Evolutionary conservation across 2,329 filamentous ascomycete species (phyloP).

Genomic region (Colletotrichum lentis): DNA sequence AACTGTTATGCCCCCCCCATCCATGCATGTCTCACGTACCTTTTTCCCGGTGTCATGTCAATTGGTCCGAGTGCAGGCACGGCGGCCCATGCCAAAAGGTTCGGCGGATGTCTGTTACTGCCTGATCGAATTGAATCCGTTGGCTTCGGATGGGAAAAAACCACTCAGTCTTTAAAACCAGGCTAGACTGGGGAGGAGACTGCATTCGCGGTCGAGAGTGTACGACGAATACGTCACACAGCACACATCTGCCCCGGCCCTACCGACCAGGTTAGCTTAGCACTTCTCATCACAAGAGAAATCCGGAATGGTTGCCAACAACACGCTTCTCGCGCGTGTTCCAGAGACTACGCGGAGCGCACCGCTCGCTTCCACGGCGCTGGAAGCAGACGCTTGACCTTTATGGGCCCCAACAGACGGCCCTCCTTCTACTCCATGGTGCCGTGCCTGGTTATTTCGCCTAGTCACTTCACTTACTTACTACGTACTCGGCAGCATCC

Average conservation of each 20-base stretch:
- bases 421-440: slow-evolving; percentile 14
- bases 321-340: not conserved
- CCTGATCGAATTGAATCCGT: slow-evolving; percentile 9
- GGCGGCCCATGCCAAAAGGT: slow-evolving; percentile 5
- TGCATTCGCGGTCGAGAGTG: not conserved
- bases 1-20: not conserved
- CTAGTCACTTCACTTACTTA: not conserved
- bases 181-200: slow-evolving; percentile 24
- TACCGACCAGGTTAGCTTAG: slow-evolving; percentile 22
- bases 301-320: not conserved
- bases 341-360: not conserved
- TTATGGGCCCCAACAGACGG: too few species aligned
- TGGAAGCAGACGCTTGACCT: slow-evolving; percentile 27
- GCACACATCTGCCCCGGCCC: not conserved
- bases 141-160: slow-evolving; percentile 25
- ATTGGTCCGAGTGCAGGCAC: slow-evolving; percentile 31
- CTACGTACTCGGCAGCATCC: not conserved
- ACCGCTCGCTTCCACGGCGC: not conserved
- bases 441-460: not conserved
- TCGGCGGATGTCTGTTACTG: slow-evolving; percentile 13
- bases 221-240: slow-evolving; percentile 33
- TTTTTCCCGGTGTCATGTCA: slow-evolving; percentile 6
- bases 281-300: not conserved
- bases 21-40: slow-evolving; percentile 13
- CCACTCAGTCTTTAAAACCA: slow-evolving; percentile 26